Conservation (phyloP, 805 yeast genomes). For the Wickerhamiella slavikovae region DNA sequence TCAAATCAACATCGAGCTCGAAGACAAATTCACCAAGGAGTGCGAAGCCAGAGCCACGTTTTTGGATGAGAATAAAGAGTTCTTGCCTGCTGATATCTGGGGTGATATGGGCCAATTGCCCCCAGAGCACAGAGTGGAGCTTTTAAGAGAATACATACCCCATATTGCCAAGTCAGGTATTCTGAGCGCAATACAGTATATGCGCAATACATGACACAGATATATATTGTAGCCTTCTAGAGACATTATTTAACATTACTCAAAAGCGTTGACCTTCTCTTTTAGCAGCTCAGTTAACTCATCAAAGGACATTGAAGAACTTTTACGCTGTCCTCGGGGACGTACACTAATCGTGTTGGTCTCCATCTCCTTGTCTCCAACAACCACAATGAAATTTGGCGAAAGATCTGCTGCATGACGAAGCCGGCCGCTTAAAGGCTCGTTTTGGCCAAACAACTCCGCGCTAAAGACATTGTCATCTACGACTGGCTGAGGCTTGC, state of each 20-base stretch:
- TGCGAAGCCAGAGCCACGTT: slow-evolving; percentile 24
- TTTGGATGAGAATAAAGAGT: slow-evolving; percentile 29
- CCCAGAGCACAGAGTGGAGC: not conserved
- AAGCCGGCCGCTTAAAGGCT: slow-evolving; percentile 61
- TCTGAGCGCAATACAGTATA: not conserved
- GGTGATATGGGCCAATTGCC: slow-evolving; percentile 1
- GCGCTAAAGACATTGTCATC: slow-evolving; percentile 43
- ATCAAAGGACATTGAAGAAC: slow-evolving; percentile 23
- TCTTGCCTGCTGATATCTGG: slow-evolving; percentile 36
- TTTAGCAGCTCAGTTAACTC: slow-evolving; percentile 34
- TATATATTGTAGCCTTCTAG: too few relatives aligned
- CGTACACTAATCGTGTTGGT: slow-evolving; percentile 43
- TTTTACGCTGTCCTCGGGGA: slow-evolving; percentile 28
- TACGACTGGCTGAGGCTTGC: slow-evolving; percentile 25
- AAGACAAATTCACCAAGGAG: slow-evolving; percentile 25
- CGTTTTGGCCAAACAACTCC: slow-evolving; percentile 55
- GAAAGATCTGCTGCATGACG: slow-evolving; percentile 60
- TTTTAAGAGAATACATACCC: not conserved
- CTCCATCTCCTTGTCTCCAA: slow-evolving; percentile 70
- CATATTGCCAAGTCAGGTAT: not conserved
- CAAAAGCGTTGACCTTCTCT: slow-evolving; percentile 28
- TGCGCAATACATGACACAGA: too few relatives aligned
- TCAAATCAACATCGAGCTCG: slow-evolving; percentile 23
- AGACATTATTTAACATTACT: slow-evolving; percentile 15
- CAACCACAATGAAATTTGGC: slow-evolving; percentile 58